These are phyloP conservation scores for Sabuloglossum arenarium DNA, from an alignment of 495 filamentous ascomycete species.

Conservation along the genomic window DNA sequence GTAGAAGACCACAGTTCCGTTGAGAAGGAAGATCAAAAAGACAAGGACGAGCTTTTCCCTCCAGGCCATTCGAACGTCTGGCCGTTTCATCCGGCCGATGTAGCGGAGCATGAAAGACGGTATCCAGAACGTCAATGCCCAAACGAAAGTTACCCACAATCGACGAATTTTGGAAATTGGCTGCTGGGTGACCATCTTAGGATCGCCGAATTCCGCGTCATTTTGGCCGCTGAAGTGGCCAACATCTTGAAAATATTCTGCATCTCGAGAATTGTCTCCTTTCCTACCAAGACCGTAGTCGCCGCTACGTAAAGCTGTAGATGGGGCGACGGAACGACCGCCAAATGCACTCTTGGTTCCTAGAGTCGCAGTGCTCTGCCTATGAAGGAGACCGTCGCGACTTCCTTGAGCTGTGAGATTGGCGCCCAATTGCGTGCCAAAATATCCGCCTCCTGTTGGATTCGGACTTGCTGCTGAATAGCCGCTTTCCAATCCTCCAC, in stretches of 20 bases:
- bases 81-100: slow-evolving; percentile 88
- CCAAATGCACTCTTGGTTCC: slow-evolving; percentile 32
- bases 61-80: slow-evolving; percentile 94
- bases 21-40: slow-evolving; percentile 60
- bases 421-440: slow-evolving; percentile 35
- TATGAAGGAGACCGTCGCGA: slow-evolving; percentile 46
- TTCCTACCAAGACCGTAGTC: slow-evolving; percentile 77
- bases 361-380: slow-evolving; percentile 34
- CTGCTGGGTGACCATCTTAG: slow-evolving; percentile 56
- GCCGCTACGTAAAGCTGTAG: slow-evolving; percentile 30
- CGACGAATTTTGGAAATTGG: slow-evolving; percentile 39
- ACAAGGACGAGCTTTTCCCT: slow-evolving; percentile 79
- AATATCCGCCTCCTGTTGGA: slow-evolving; percentile 45
- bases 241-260: slow-evolving; percentile 31
- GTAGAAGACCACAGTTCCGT: slow-evolving; percentile 74
- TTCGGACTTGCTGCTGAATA: slow-evolving; percentile 30
- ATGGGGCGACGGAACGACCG: slow-evolving; percentile 56
- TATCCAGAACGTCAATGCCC: slow-evolving; percentile 85
- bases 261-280: slow-evolving; percentile 56
- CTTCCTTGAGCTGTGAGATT: slow-evolving; percentile 43
- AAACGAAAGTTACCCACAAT: slow-evolving; percentile 61
- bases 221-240: slow-evolving; percentile 34
- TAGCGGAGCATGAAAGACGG: slow-evolving; percentile 65
- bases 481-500: slow-evolving; percentile 32
- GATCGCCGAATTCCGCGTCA: slow-evolving; percentile 56